phyloP scores from a whole-genome alignment of 208 protist genomes.

The Wallacemonas sp. region DNA sequence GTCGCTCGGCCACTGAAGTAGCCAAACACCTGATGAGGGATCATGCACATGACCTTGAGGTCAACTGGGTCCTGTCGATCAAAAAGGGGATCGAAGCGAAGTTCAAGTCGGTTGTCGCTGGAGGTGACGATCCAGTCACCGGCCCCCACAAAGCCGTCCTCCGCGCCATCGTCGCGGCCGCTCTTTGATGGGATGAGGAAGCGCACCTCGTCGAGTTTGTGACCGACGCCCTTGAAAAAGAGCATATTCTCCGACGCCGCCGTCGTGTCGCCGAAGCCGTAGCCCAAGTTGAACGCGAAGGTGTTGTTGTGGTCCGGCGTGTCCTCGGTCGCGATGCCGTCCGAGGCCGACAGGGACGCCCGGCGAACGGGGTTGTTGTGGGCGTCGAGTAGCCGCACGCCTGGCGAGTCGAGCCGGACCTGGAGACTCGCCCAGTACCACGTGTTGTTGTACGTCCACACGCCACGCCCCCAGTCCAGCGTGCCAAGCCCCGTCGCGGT shows the following conservation, averaged over 20 bases:
- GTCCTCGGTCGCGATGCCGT: not conserved
- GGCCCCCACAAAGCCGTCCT: not conserved
- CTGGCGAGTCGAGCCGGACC: not conserved
- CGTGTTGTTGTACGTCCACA: conserved; percentile 6
- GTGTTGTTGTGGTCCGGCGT: not conserved
- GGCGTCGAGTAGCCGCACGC: not conserved
- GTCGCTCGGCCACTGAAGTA: not conserved
- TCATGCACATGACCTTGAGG: conserved; percentile 4
- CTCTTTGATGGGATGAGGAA: not conserved
- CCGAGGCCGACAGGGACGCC: not conserved
- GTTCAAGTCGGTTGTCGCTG: not conserved
- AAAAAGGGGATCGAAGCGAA: not conserved
- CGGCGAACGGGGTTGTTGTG: not conserved
- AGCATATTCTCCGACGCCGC: conserved; percentile 4
- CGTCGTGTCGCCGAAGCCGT: not conserved
- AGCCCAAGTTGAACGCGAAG: not conserved
- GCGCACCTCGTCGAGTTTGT: conserved; percentile 4
- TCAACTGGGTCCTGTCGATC: not conserved
- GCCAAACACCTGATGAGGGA: conserved; percentile 7
- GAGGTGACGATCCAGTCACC: not conserved
- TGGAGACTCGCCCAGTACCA: conserved; percentile 3
- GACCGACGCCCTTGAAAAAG: not conserved
- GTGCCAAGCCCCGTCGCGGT: not conserved
- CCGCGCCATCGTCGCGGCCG: not conserved
- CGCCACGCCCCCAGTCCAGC: conserved; percentile 1